These are phyloP conservation scores for Phytopythium mirpurense DNA, from an alignment of 352 stramenopile species.

Conservation along the genomic window DNA sequence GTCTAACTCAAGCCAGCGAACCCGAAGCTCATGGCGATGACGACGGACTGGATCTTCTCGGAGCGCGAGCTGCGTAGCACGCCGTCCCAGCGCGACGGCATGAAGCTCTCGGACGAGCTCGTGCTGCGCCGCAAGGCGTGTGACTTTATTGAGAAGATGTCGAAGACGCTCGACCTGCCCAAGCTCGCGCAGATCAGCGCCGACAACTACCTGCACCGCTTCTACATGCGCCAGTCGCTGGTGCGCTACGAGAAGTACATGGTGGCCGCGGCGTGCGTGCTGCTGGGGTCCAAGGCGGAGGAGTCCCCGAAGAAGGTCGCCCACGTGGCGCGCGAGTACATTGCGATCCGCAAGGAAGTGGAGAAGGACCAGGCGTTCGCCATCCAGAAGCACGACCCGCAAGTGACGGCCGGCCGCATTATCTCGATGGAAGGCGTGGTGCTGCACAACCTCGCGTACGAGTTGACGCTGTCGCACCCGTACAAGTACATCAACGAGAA, in stretches of 20 bases:
- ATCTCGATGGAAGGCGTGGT: conserved; percentile 84
- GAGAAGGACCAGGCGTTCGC: conserved; percentile 75
- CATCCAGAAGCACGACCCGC: conserved; percentile 71
- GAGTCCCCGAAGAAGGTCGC: conserved; percentile 78
- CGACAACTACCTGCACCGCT: conserved; percentile 86
- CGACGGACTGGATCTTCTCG: conserved; percentile 78
- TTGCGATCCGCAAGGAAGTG: conserved; percentile 56
- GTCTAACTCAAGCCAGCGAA: not conserved
- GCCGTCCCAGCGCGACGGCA: conserved; percentile 67
- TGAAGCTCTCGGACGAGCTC: conserved; percentile 73
- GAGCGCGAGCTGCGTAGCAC: conserved; percentile 57
- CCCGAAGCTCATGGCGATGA: conserved; percentile 13
- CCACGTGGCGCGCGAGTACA: conserved; percentile 71
- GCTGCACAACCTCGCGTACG: conserved; percentile 77
- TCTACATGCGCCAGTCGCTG: conserved; percentile 83
- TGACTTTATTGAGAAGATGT: conserved; percentile 85
- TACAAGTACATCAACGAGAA: conserved; percentile 89
- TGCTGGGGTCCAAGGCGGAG: conserved; percentile 82
- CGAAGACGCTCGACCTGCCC: conserved; percentile 66
- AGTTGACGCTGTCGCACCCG: conserved; percentile 78
- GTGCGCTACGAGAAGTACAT: conserved; percentile 83
- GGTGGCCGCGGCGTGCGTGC: conserved; percentile 74
- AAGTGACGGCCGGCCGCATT: conserved; percentile 61
- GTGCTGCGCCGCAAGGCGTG: conserved; percentile 67
- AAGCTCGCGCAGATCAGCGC: conserved; percentile 82